These are phyloP conservation scores for Psidium friedrichsthalianum DNA, from an alignment of 345 rosid species.

Conservation along the genomic window DNA sequence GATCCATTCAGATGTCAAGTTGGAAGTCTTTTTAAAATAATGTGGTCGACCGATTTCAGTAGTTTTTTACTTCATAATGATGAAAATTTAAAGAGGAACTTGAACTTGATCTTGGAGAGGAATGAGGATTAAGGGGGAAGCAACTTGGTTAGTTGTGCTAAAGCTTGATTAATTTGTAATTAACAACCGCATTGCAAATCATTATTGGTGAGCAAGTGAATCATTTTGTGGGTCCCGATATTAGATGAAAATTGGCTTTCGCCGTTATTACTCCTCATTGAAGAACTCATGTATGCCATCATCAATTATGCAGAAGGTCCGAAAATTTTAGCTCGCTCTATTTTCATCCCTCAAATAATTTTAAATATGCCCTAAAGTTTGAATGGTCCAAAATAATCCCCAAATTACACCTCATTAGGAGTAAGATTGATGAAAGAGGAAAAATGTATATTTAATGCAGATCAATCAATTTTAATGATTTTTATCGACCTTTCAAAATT, in stretches of 20 bases:
- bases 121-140: not conserved
- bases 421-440: not conserved
- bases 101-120: not conserved
- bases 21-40: not conserved
- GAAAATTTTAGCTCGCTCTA: fast-evolving
- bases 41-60: not conserved
- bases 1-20: not conserved
- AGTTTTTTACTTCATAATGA: not conserved
- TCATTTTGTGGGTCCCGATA: not conserved
- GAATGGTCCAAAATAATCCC: too few relatives aligned
- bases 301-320: not conserved
- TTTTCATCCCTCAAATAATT: not conserved
- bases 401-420: not conserved
- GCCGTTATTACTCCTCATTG: not conserved
- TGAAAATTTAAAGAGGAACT: not conserved
- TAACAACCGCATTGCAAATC: not conserved
- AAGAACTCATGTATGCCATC: not conserved
- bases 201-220: not conserved
- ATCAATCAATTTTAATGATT: not conserved
- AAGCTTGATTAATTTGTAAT: not conserved
- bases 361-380: not conserved
- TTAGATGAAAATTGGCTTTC: not conserved
- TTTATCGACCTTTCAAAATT: not conserved
- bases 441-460: not conserved
- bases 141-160: not conserved